A percentile compares a stretch with the other conserved stretches of the same genome.
Evolutionary conservation across 768 basidiomycete genomes (phyloP).

Genomic region (Suillus hirtellus): DNA sequence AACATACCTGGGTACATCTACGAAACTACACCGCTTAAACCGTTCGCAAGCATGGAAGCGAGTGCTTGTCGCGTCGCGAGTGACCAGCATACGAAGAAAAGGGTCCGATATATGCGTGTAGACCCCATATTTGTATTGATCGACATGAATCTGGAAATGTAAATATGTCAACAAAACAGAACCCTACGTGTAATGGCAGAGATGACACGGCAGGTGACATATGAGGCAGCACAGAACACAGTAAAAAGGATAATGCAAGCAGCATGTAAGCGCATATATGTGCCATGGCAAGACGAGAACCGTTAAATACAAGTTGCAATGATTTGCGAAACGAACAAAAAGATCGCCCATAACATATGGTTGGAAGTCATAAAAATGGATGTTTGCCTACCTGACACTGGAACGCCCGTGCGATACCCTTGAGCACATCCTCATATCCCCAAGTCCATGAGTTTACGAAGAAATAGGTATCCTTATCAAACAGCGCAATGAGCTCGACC

Average conservation of each 20-base stretch:
- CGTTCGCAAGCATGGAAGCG: constrained; percentile 96
- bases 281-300: not conserved
- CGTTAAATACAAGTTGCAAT: not conserved
- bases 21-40: constrained; percentile 67
- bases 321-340: not conserved
- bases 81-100: constrained; percentile 58
- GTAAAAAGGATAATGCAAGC: not conserved
- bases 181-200: constrained; percentile 1
- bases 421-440: constrained; percentile 93
- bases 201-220: not conserved
- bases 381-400: constrained; percentile 48
- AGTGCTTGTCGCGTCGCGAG: constrained; percentile 58
- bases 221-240: not conserved
- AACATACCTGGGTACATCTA: constrained; percentile 41
- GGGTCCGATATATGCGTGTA: constrained; percentile 61
- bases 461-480: constrained; percentile 68
- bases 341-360: not conserved
- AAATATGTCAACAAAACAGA: not conserved
- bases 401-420: constrained; percentile 70
- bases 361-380: constrained; percentile 8
- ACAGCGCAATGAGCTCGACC: constrained; percentile 65
- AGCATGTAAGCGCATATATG: not conserved
- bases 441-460: constrained; percentile 95
- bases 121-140: constrained; percentile 80
- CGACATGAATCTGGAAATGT: constrained; percentile 73